Evolutionary conservation across 2,329 filamentous ascomycete genomes (phyloP), one percentile per base, ranked within the genome.

Genomic region (Coniochaeta sp.): DNA sequence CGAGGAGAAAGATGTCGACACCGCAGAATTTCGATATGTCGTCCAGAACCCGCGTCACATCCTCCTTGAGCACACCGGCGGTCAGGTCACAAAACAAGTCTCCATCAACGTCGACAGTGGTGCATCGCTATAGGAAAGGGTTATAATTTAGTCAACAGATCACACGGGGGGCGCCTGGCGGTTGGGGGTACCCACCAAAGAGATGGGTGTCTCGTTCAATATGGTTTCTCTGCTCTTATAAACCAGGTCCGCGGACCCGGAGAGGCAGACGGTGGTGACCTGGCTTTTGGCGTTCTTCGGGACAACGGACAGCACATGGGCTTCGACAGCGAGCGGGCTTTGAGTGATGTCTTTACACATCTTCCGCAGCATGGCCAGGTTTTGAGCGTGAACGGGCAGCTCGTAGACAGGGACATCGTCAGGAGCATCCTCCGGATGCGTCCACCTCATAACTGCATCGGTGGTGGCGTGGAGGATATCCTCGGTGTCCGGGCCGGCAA

Each of bases 1-100:
- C 93, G 58, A 99, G 84, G 57, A 99, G 81, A 75, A 99, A 99
- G 67, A 99, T 96, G 74, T 99, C 95, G 59, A 96, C 93, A 58
- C 95, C 95, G 63, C 93, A 97, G 70, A 89, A 96, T 66, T 81
- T 84, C 12, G 95, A 90, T 69, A 96, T 89, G 64, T 89, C 87
- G 74, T 98, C 91, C 67, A 99, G 83, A 68, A 93, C 91, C 64
- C 91, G 87, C 58, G 93, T 85, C 31, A 97, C 90, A 56, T 86
- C 83, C 64, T 87, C 82, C 71, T 91, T 87, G 62, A 96, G 81
- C 52, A 88, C 85, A 58, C 87, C 85, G 65, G 81, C 81, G 59
- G 76, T 77, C 52, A 82, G 72, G 68, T 96, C 92, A 72, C 93
- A 89, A 70, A 98, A 91, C 66, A 97, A 83, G 68, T 91, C 88